Conservation (phyloP, 176 grass and related monocot genomes). For the Poa annua region DNA sequence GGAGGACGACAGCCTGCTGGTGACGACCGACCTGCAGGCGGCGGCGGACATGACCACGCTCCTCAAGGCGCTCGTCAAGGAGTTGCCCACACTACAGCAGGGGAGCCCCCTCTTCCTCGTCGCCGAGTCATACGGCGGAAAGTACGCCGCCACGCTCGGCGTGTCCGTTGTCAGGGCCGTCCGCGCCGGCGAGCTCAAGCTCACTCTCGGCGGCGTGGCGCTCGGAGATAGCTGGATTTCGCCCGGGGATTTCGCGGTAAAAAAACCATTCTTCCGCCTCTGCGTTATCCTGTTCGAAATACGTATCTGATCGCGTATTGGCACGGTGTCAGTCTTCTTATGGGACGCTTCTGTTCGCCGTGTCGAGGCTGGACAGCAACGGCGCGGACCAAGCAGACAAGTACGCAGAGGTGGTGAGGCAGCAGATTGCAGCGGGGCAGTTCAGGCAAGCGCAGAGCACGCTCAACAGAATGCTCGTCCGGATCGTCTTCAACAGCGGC, state of each 20-base stretch:
- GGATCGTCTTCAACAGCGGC: constrained; percentile 56
- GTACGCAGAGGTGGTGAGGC: constrained; percentile 61
- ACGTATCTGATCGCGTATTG: neutral
- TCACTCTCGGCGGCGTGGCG: constrained; percentile 80
- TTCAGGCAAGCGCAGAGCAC: constrained; percentile 44
- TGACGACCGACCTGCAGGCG: constrained; percentile 67
- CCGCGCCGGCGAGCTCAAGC: constrained; percentile 53
- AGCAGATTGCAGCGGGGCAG: constrained; percentile 48
- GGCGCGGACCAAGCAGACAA: constrained; percentile 58
- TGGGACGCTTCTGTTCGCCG: constrained; percentile 57
- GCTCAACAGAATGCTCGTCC: constrained; percentile 38
- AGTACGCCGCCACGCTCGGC: constrained; percentile 74
- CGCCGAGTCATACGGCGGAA: constrained; percentile 88
- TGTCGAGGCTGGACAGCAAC: constrained; percentile 74
- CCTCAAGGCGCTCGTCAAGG: constrained; percentile 58
- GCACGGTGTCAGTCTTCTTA: constrained; percentile 58
- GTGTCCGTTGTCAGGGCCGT: constrained; percentile 57
- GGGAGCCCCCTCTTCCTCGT: constrained; percentile 73
- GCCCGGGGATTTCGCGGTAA: constrained; percentile 72
- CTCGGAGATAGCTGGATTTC: constrained; percentile 91
- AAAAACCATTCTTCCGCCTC: neutral
- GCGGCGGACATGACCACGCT: constrained; percentile 63
- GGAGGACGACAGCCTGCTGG: constrained; percentile 62
- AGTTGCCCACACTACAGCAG: constrained; percentile 35
- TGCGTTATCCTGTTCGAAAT: neutral